These are phyloP conservation scores for Alternaria sp. DNA, from an alignment of 2,329 filamentous ascomycete species.

Conservation along the genomic window DNA sequence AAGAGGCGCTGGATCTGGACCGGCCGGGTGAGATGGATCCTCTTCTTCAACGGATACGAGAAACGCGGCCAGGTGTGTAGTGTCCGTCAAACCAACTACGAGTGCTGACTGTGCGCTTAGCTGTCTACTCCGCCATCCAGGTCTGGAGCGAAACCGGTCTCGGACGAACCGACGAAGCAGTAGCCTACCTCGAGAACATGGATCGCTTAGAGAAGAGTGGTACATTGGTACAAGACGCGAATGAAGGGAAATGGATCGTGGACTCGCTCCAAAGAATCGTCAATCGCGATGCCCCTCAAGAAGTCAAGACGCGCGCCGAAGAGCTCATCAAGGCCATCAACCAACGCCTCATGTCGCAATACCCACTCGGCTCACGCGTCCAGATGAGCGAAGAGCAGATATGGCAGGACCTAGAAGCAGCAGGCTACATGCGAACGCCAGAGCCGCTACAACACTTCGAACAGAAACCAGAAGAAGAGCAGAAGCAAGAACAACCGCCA, in stretches of 20 bases:
- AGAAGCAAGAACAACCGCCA: slow-evolving; percentile 31
- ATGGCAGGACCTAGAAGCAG: slow-evolving; percentile 39
- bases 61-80: slow-evolving; percentile 45
- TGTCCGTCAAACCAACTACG: slow-evolving; percentile 13
- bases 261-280: slow-evolving; percentile 40
- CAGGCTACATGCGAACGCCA: slow-evolving; percentile 37
- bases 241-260: slow-evolving; percentile 43
- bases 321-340: slow-evolving; percentile 41
- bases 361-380: slow-evolving; percentile 32
- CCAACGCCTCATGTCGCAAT: slow-evolving; percentile 46
- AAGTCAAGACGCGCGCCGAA: slow-evolving; percentile 35
- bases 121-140: slow-evolving; percentile 43
- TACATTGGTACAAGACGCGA: slow-evolving; percentile 34
- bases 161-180: slow-evolving; percentile 32
- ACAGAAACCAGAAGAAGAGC: slow-evolving; percentile 38
- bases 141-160: slow-evolving; percentile 43
- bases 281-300: slow-evolving; percentile 30
- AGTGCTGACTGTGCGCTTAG: slow-evolving; percentile 27
- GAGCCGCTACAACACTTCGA: slow-evolving; percentile 19
- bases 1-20: slow-evolving; percentile 23
- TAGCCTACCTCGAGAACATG: slow-evolving; percentile 34
- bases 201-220: slow-evolving; percentile 33
- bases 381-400: slow-evolving; percentile 32
- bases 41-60: slow-evolving; percentile 40
- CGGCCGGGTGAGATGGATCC: slow-evolving; percentile 39